A percentile compares a stretch with the other conserved stretches of the same genome.
Conservation (phyloP, 495 filamentous ascomycete genomes). For the Neurospora sp. region DNA sequence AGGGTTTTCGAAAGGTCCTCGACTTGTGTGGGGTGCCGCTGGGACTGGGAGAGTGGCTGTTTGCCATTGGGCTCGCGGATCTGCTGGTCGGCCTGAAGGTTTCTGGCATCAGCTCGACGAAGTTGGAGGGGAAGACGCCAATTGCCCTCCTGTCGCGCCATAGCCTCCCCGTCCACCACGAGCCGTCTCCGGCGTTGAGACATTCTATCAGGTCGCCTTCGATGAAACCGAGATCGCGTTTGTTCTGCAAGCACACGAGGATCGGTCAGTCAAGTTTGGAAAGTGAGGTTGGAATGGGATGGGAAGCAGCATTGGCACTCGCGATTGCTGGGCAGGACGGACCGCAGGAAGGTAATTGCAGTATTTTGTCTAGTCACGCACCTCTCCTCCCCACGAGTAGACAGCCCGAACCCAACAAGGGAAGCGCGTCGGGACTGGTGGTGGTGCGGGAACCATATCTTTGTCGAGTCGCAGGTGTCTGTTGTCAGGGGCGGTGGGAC, state of each 20-base stretch:
- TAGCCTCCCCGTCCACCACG: slow-evolving; percentile 94
- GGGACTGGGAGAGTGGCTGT: slow-evolving; percentile 39
- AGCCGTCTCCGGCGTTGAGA: slow-evolving; percentile 91
- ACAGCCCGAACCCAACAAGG: slow-evolving; percentile 94
- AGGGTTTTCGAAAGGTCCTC: slow-evolving; percentile 60
- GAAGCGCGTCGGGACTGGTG: slow-evolving; percentile 68
- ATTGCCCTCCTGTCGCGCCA: slow-evolving; percentile 77
- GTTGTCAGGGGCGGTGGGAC: neutral
- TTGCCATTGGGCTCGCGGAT: slow-evolving; percentile 62
- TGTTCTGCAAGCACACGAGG: slow-evolving; percentile 44
- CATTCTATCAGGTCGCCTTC: slow-evolving; percentile 98
- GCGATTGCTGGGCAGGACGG: slow-evolving; percentile 1
- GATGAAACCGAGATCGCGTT: slow-evolving; percentile 88
- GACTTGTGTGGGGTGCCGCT: slow-evolving; percentile 44
- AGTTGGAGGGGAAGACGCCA: slow-evolving; percentile 93
- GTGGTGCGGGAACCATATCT: slow-evolving; percentile 44
- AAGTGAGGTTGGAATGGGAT: neutral
- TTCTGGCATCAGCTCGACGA: slow-evolving; percentile 81
- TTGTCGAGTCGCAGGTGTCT: neutral
- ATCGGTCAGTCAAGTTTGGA: neutral
- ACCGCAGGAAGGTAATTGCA: neutral
- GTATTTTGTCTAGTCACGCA: slow-evolving; percentile 23
- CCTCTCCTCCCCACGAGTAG: slow-evolving; percentile 96
- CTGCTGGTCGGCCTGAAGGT: slow-evolving; percentile 71
- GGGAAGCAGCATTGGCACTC: slow-evolving; percentile 2